Percentiles rank a stretch among this genome's conserved stretches.
These are phyloP conservation scores for Elongisporangium senticosum DNA, from an alignment of 352 stramenopile genomes.

Conservation along the genomic window DNA sequence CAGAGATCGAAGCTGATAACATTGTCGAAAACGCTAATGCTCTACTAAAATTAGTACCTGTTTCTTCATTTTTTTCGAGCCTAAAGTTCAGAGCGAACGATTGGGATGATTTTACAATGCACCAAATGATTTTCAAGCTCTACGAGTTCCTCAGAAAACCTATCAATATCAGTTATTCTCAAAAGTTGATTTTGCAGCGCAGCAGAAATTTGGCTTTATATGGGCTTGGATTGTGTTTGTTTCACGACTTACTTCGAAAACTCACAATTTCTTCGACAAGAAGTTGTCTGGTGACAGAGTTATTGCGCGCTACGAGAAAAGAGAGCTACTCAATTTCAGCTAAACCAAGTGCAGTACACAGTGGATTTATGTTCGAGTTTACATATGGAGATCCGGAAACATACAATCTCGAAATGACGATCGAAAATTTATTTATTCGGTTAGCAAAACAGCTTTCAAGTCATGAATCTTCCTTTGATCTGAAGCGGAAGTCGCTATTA, in stretches of 20 bases:
- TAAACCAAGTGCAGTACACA: neutral
- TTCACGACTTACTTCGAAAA: constrained; percentile 51
- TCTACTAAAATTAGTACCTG: constrained; percentile 6
- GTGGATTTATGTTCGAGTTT: neutral
- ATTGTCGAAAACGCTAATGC: constrained; percentile 1
- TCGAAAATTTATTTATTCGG: constrained; percentile 58
- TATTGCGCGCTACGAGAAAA: constrained; percentile 5
- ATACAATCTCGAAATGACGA: constrained; percentile 6
- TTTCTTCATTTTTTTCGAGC: neutral
- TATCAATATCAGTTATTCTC: constrained; percentile 4
- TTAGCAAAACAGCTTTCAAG: constrained; percentile 34
- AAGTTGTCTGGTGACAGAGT: constrained; percentile 30
- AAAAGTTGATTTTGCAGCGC: constrained; percentile 5
- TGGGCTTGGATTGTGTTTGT: constrained; percentile 29
- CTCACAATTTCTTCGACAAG: constrained; percentile 39
- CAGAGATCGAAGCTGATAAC: neutral
- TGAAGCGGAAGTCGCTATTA: constrained; percentile 46
- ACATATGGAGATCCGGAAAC: neutral
- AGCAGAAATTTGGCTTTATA: constrained; percentile 14
- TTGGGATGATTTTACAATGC: neutral
- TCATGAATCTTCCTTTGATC: constrained; percentile 21
- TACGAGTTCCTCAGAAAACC: constrained; percentile 14
- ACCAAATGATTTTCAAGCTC: constrained; percentile 5
- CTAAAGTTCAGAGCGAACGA: neutral
- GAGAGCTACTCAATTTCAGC: neutral